Evolutionary conservation across 1,284 basidiomycete genomes (phyloP).

Genomic region (Microstroma glucosiphilum): DNA sequence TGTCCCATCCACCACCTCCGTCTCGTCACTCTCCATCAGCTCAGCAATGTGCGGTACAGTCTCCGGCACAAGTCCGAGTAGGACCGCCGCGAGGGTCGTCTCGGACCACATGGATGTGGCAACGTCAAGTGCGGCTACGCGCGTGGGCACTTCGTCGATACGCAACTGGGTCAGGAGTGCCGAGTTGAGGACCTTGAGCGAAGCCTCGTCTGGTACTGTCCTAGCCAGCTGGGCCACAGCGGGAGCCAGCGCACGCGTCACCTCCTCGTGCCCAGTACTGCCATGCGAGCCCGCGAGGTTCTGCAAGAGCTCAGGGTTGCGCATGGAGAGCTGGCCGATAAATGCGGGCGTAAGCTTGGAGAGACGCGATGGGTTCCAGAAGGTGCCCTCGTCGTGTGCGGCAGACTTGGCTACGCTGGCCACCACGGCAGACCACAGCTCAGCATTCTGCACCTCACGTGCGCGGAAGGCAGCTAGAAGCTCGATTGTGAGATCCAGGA

Average conservation of each 20-base stretch:
- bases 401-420: constrained; percentile 66
- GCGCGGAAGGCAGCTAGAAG: constrained; percentile 53
- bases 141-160: constrained; percentile 11
- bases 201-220: constrained; percentile 59
- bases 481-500: constrained; percentile 66
- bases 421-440: constrained; percentile 65
- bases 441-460: not conserved
- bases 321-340: constrained; percentile 60
- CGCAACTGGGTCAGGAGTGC: constrained; percentile 80
- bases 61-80: constrained; percentile 56
- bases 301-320: constrained; percentile 11
- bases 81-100: constrained; percentile 55
- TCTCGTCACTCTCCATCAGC: constrained; percentile 55
- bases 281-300: not conserved
- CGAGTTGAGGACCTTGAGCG: constrained; percentile 74
- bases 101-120: constrained; percentile 67
- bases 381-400: constrained; percentile 73
- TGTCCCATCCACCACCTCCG: constrained; percentile 52
- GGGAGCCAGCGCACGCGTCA: constrained; percentile 17
- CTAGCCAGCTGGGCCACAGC: constrained; percentile 59
- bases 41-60: constrained; percentile 57
- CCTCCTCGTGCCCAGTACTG: not conserved
- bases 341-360: constrained; percentile 61
- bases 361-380: constrained; percentile 79
- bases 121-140: constrained; percentile 64